phyloP scores from a whole-genome alignment of 2,329 filamentous ascomycete genomes.

The Emmonsia crescens region DNA sequence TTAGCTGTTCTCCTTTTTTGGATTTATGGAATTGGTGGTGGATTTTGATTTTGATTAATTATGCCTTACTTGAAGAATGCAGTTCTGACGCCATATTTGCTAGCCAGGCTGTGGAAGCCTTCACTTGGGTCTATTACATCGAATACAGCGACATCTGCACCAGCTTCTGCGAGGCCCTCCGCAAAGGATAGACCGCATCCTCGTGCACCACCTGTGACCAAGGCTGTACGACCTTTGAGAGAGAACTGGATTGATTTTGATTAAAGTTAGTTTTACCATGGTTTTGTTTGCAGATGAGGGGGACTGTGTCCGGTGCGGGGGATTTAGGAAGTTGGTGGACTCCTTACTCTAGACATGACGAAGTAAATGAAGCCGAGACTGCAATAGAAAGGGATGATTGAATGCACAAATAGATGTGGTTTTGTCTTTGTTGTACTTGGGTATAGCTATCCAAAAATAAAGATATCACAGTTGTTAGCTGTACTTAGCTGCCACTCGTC shows the following conservation, averaged over 20 bases:
- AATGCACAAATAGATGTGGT: no score
- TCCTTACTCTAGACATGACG: constrained; percentile 18
- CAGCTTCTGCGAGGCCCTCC: constrained; percentile 35
- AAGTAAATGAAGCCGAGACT: not conserved
- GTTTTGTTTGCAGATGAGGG: not conserved
- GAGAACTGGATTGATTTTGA: constrained; percentile 19
- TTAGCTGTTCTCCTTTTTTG: not conserved
- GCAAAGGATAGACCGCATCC: constrained; percentile 39
- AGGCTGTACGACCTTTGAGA: constrained; percentile 30
- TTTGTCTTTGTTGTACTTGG: no score
- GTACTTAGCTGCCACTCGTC: no score
- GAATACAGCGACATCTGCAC: constrained; percentile 34
- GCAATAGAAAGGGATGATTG: not conserved
- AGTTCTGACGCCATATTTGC: constrained; percentile 2
- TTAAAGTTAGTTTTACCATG: not conserved
- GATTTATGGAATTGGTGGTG: not conserved
- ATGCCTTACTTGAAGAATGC: not conserved
- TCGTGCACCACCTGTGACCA: constrained; percentile 37
- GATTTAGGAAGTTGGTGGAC: not conserved
- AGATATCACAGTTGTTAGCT: no score
- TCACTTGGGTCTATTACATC: constrained; percentile 18
- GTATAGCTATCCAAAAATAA: no score
- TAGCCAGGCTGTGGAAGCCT: not conserved
- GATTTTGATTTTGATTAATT: not conserved
- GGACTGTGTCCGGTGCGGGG: not conserved